Conservation (phyloP, 2,329 filamentous ascomycete species). For the Fusarium acutatum region DNA sequence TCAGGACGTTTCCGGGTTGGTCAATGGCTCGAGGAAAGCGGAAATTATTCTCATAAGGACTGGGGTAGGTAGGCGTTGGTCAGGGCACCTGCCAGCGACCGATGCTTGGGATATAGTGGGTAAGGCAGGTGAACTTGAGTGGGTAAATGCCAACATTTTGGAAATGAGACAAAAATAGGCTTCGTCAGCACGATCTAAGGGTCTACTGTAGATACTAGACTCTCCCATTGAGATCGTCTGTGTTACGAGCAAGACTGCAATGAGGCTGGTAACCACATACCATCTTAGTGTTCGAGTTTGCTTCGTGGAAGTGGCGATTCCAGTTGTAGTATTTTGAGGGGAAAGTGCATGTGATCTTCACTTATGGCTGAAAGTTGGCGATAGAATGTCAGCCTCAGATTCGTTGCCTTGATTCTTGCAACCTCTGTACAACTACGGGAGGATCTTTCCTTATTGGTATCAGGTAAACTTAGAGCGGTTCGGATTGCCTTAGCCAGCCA, state of each 20-base stretch:
- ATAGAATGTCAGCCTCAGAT: background rate
- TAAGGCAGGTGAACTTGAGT: slow-evolving; percentile 12
- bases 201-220: background rate
- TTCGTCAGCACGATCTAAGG: background rate
- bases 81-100: slow-evolving; percentile 27
- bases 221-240: background rate
- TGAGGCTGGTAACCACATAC: background rate
- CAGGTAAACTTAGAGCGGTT: background rate
- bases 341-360: background rate
- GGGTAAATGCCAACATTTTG: background rate
- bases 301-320: background rate
- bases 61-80: slow-evolving; percentile 19
- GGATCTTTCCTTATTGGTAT: background rate
- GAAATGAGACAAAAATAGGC: slow-evolving; percentile 1
- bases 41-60: slow-evolving; percentile 28
- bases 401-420: background rate
- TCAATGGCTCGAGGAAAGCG: slow-evolving; percentile 28
- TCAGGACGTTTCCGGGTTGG: slow-evolving; percentile 4
- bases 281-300: background rate
- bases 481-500: background rate
- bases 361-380: background rate
- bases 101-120: slow-evolving; percentile 22
- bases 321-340: background rate
- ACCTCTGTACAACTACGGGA: background rate
- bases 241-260: background rate